A percentile compares a stretch with the other conserved stretches of the same genome.
Conservation (phyloP, 2,329 filamentous ascomycete genomes). For the Lasiodiplodia hormozganensis region DNA sequence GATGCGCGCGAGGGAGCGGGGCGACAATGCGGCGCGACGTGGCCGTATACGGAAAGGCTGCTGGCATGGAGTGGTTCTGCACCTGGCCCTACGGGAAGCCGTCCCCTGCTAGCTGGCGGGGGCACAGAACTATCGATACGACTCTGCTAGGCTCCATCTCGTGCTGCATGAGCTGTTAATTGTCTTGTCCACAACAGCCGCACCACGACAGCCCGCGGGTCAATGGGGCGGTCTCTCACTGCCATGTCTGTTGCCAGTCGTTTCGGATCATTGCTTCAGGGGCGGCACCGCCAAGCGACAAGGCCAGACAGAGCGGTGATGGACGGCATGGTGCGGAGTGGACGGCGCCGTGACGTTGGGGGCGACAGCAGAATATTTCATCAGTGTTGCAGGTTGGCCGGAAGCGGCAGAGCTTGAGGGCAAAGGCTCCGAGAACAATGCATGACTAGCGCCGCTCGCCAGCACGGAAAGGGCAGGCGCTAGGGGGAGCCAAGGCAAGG, state of each 20-base stretch:
- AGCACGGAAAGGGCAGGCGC: slow-evolving; percentile 10
- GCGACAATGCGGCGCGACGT: background rate
- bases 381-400: background rate
- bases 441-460: slow-evolving; percentile 13
- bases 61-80: background rate
- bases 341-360: background rate
- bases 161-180: background rate
- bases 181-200: background rate
- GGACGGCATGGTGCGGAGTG: background rate
- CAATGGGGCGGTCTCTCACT: background rate
- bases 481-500: slow-evolving; percentile 1
- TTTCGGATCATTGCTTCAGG: background rate
- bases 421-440: background rate
- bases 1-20: slow-evolving; percentile 20
- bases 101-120: slow-evolving; percentile 1
- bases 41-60: slow-evolving; percentile 4
- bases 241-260: background rate
- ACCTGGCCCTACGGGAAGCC: background rate
- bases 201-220: background rate
- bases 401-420: background rate
- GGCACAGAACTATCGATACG: slow-evolving; percentile 9
- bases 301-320: no score
- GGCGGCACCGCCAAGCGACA: background rate
- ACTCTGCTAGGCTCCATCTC: background rate
- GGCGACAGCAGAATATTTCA: background rate